Conservation (phyloP, 2,329 filamentous ascomycete species). For the Alternaria brassicae region DNA sequence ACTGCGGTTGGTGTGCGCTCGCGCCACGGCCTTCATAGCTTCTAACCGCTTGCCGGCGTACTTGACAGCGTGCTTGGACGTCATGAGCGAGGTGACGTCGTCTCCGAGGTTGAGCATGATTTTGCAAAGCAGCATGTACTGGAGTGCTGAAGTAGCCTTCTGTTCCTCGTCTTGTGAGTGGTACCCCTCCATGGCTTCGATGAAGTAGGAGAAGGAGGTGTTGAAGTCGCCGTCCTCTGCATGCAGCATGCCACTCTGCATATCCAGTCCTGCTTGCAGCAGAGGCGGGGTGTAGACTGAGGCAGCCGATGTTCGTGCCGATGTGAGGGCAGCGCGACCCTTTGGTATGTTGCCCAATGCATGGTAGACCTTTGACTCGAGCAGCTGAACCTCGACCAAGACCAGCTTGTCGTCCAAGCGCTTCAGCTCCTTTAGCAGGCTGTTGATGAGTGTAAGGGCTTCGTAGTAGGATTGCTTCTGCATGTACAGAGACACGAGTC, state of each 20-base stretch:
- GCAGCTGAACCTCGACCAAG: conserved; percentile 94
- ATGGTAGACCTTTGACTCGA: conserved; percentile 97
- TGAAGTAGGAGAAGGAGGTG: conserved; percentile 98
- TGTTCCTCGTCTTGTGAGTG: conserved; percentile 86
- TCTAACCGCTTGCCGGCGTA: conserved; percentile 96
- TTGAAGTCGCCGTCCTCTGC: conserved; percentile 99
- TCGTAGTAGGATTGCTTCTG: conserved; percentile 98
- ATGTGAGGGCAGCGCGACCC: conserved; percentile 91
- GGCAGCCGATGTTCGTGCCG: conserved; percentile 91
- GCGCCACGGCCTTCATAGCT: conserved; percentile 98
- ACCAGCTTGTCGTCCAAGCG: conserved; percentile 98
- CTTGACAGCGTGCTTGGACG: conserved; percentile 94
- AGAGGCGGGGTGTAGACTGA: conserved; percentile 96
- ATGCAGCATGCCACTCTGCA: conserved; percentile 99
- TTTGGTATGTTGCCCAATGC: conserved; percentile 96
- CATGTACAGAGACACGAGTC: conserved; percentile 93
- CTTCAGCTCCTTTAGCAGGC: conserved; percentile 94
- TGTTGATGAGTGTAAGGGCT: conserved; percentile 94
- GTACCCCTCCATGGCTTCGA: conserved; percentile 97
- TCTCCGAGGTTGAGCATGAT: conserved; percentile 98
- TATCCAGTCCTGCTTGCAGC: conserved; percentile 94
- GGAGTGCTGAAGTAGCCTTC: conserved; percentile 94
- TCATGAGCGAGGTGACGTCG: conserved; percentile 94
- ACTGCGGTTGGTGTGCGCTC: conserved; percentile 92
- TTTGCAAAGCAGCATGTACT: conserved; percentile 99